phyloP scores from a whole-genome alignment of 78 protist species.

The Dictyostelium intermedium region DNA sequence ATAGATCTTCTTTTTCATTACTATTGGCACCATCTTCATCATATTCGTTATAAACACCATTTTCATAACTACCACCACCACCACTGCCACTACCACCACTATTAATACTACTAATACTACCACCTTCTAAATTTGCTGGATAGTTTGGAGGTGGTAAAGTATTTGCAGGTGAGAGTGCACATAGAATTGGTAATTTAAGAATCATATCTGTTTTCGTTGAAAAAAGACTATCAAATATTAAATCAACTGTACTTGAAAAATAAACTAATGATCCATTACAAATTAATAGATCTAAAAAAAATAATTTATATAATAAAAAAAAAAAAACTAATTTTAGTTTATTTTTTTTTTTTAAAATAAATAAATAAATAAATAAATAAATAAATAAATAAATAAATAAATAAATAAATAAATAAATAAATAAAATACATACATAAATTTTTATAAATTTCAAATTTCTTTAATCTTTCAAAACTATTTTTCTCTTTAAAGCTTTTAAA shows the following conservation, averaged over 20 bases:
- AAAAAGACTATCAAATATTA: slow-evolving; percentile 27
- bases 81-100: not conserved
- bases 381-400: no score
- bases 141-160: not conserved
- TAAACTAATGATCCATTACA: not conserved
- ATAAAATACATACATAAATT: slow-evolving; percentile 61
- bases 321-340: not conserved
- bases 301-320: no score
- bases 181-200: slow-evolving; percentile 6
- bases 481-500: not conserved
- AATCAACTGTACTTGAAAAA: slow-evolving; percentile 3
- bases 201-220: not conserved
- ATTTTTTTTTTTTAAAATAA: no score
- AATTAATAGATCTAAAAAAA: slow-evolving; percentile 7
- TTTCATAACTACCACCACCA: not conserved
- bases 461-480: not conserved
- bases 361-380: no score
- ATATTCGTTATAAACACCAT: not conserved
- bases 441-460: not conserved
- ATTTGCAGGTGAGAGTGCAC: not conserved
- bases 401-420: no score
- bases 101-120: not conserved
- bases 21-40: not conserved
- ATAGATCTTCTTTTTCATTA: not conserved
- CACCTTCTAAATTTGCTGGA: not conserved